Conservation (phyloP, 129 eudicot species). For the Centella asiatica region DNA sequence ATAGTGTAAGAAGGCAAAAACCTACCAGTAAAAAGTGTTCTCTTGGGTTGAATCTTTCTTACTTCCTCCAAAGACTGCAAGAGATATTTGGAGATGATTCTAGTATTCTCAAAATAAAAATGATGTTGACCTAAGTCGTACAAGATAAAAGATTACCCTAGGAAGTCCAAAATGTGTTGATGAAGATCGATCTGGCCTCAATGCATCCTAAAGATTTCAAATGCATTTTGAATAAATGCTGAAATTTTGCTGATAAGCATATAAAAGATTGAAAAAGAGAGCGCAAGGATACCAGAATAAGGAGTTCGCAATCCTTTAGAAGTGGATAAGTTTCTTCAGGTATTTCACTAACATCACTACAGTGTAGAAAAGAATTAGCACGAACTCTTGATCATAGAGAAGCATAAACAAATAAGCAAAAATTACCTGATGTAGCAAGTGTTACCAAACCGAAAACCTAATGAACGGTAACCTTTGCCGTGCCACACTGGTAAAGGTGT, state of each 20-base stretch:
- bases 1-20: background rate
- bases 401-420: background rate
- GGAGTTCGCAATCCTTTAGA: conserved; percentile 77
- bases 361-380: conserved; percentile 15
- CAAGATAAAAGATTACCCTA: conserved; percentile 27
- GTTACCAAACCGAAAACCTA: conserved; percentile 94
- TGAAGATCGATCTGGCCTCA: conserved; percentile 91
- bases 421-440: conserved; percentile 88
- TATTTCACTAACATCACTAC: conserved; percentile 94
- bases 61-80: conserved; percentile 92
- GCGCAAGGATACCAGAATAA: conserved; percentile 51
- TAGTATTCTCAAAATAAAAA: background rate
- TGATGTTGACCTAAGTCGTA: background rate
- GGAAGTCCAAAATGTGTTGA: conserved; percentile 99
- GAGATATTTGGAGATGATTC: background rate
- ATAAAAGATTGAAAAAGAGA: conserved; percentile 6
- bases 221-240: conserved; percentile 2
- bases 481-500: conserved; percentile 99
- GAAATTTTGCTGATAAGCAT: background rate
- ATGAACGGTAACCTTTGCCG: conserved; percentile 75
- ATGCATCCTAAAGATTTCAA: conserved; percentile 54
- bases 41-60: conserved; percentile 74
- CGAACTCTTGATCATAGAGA: background rate
- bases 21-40: conserved; percentile 89
- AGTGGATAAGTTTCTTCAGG: conserved; percentile 94